Base-by-base conservation (phyloP, 2,329 filamentous ascomycete species). In the Sporothrix inflata region DNA sequence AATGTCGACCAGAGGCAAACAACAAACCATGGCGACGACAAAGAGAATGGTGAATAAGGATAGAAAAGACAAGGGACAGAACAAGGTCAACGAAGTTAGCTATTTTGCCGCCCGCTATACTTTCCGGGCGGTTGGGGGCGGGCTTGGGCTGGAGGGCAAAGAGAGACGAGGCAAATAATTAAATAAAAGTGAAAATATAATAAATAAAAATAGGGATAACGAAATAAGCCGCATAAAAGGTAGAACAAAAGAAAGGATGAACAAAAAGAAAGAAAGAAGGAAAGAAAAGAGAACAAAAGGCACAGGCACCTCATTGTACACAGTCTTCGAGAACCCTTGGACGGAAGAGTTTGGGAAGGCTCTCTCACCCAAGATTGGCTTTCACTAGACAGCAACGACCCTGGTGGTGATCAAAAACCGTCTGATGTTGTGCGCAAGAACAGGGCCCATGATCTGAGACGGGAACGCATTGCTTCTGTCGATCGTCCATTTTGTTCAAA, bases 91-190 rank as follows among this genome's bases (percentile, higher is more conserved):
- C 14, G 2, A 65, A 27, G 61, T n/a, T 45, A 27, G 61, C 40
- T n/a, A 27, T 65, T 65, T 65, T 47, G 40, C 24, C 61, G 61
- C 61, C 21, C 60, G 38, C 12, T 24, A 40, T 27, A 38, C 38
- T 42, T 65, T 47, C 61, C 42, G 14, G 40, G 61, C 30, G 61
- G 61, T 47, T 66, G 61, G 61, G 57, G 57, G 38, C 34, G 34
- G 38, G 60, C 6, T 12, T 9, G 61, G 14, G 16, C 16, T n/a
- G 27, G 21, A 65, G 9, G 24, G 6, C 21, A 63, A 34, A 21
- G 21, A 61, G 57, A 14, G 57, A 11, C 34, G 34, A 42, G 57
- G n/a, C 9, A 63, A 24, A 57, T 19, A 57, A 34, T 9, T 5
- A 40, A 24, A 14, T 1, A 14, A 14, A n/a, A n/a, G n/a, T n/a